Conservation (phyloP, 495 filamentous ascomycete species). For the Tuber magnatum region DNA sequence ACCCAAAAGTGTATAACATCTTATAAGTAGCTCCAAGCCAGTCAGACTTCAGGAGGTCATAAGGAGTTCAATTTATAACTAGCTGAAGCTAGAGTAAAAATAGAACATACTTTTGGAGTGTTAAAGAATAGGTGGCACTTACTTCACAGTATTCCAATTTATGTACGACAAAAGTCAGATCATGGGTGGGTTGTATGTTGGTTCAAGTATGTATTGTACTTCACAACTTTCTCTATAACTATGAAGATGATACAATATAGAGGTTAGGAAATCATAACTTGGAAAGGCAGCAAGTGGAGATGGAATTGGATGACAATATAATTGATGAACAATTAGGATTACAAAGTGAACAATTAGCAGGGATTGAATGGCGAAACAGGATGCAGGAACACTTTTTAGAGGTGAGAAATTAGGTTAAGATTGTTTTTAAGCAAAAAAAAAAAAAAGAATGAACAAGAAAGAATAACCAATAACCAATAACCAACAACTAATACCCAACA, state of each 20-base stretch:
- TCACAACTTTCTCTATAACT: neutral
- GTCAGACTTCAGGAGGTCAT: accelerated
- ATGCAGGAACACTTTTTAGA: no score
- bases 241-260: neutral
- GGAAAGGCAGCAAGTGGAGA: no score
- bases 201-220: neutral
- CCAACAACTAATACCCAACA: no score
- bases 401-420: no score
- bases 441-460: no score
- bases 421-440: no score
- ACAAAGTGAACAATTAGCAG: no score
- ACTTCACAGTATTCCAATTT: neutral
- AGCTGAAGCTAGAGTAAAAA: neutral
- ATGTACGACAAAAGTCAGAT: neutral
- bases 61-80: neutral
- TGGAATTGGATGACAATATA: no score
- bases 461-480: no score
- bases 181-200: neutral
- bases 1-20: neutral
- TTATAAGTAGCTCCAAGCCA: neutral
- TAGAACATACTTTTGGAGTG: neutral
- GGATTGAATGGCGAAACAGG: no score
- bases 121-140: neutral
- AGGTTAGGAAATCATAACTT: neutral
- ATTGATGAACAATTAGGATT: no score